Evolutionary conservation across 2,329 filamentous ascomycete species (phyloP), one percentile per base, ranked within the genome.

Genomic region (Phaeosphaeriaceae sp.): DNA sequence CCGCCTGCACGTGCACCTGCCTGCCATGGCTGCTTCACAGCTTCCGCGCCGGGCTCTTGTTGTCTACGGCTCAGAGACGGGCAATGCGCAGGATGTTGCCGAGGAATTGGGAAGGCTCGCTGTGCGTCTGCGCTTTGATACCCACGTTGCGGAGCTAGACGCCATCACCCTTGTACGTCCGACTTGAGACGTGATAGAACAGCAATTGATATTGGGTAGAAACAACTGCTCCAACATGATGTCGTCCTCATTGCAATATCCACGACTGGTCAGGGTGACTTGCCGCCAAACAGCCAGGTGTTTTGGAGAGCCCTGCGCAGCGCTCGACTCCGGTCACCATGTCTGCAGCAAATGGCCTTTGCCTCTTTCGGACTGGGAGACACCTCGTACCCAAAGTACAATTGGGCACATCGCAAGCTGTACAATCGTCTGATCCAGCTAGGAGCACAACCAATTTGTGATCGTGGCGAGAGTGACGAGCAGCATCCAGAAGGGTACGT

Each of bases 311-410:
- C 88, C 58, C 83, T 99, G 40, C 82, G 96, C 19, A 86, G 92
- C 65, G 93, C 91, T 76, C 91, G 88, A 67, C 84, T 99, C 25
- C 86, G 89, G 13, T 83, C 88, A 2, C 86, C 85, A 17, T 93
- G 89, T 68, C 81, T 99, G 41, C 74, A 81, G 40, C 83, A 85
- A 33, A 80, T 96, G 61, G 84, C 82, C 1, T 98, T 96, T 78
- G 89, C 91, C 2, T 91, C 89, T 0, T 97, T 98, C 81, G 95
- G 95, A 0, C 84, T 98, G 1, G 95, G 95, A 0, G 95, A 99
- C 77, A 97, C 91, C 71, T 96, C 93, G 1, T 99, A 99, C 82
- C 85, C 90, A 55, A 94, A 96, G 89, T 97, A 92, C 78, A 99
- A 99, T 79, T 97, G 92, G 87, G 93, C 94, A 19, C 91, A 91